Evolutionary conservation across 108 stramenopile species (phyloP), one percentile per base, ranked within the genome.

Genomic region (Skeletonema tropicum): DNA sequence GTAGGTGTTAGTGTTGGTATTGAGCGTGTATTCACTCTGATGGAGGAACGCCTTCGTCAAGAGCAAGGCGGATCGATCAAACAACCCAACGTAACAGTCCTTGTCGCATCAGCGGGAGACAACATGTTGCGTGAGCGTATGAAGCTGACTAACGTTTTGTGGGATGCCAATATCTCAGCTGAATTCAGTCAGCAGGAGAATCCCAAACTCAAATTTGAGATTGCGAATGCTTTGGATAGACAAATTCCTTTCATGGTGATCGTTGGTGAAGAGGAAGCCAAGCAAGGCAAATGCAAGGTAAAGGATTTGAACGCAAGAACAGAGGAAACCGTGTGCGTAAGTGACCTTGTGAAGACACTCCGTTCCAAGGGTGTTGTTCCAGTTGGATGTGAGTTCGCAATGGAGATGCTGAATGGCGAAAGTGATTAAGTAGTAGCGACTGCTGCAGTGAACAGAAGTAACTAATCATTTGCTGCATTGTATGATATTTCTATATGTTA

Each of bases 1-100:
- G 97, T 97, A 4, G 97, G 97, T 33, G 94, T 96, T 14, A 87
- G 86, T 70, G 91, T 97, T 59, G 97, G 97, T 52, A 94, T 97
- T 64, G 97, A 97, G 79, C 90, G 97, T 52, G 92, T 97, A 2
- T 92, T 97, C 64, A 92, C 97, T 64, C 90, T 97, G 26, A 93
- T 97, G 97, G 97, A 96, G 76, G 78, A 72, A 60, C 83, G 82
- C 35, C 77, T 81, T 41, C 83, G 77, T 6, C 49, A 87, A 71
- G 81, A 83, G 70, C 76, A 84, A 73, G 84, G 86, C 23, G 77
- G 91, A 31, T 82, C 83, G 6, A 81, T 84, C 62, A 80, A 85
- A 65, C 84, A 79, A 63, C 77, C 88, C 5, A 86, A 91, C 49
- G 88, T 92, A 10, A 41, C 91, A 35, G 93, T 95, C 19, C 76